These are phyloP conservation scores for Mucor sp. DNA, from an alignment of 371 early-diverging fungal species.

Conservation along the genomic window DNA sequence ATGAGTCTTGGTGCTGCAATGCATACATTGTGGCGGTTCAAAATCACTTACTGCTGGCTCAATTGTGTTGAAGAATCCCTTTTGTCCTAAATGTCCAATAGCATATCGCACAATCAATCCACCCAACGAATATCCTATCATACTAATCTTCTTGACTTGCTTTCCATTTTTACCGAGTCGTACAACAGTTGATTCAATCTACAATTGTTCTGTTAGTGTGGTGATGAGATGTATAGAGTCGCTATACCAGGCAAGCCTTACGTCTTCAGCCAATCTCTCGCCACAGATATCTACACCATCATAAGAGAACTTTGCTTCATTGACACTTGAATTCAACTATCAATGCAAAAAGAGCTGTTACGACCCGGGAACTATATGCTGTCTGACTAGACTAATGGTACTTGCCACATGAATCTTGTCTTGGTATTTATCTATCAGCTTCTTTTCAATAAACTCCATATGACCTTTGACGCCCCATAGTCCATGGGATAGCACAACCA, in stretches of 20 bases:
- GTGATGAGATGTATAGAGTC: too few species aligned
- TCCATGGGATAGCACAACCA: slow-evolving; percentile 65
- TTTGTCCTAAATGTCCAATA: slow-evolving; percentile 63
- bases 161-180: slow-evolving; percentile 5
- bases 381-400: background rate
- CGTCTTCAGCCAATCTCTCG: slow-evolving; percentile 45
- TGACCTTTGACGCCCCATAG: slow-evolving; percentile 68
- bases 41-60: slow-evolving; percentile 49
- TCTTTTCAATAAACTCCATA: slow-evolving; percentile 46
- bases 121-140: slow-evolving; percentile 84
- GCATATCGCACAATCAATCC: slow-evolving; percentile 78
- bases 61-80: slow-evolving; percentile 58
- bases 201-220: background rate
- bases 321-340: slow-evolving; percentile 57
- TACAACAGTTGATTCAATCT: slow-evolving; percentile 20
- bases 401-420: slow-evolving; percentile 37
- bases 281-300: slow-evolving; percentile 77
- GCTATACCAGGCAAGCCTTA: slow-evolving; percentile 13
- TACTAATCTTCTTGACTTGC: slow-evolving; percentile 59
- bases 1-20: too few species aligned
- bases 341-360: background rate
- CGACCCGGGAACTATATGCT: background rate
- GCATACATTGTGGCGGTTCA: background rate
- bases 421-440: slow-evolving; percentile 34
- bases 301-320: slow-evolving; percentile 61